Evolutionary conservation across 23 red algal species (phyloP).

Genomic region (Gracilaria caudata): DNA sequence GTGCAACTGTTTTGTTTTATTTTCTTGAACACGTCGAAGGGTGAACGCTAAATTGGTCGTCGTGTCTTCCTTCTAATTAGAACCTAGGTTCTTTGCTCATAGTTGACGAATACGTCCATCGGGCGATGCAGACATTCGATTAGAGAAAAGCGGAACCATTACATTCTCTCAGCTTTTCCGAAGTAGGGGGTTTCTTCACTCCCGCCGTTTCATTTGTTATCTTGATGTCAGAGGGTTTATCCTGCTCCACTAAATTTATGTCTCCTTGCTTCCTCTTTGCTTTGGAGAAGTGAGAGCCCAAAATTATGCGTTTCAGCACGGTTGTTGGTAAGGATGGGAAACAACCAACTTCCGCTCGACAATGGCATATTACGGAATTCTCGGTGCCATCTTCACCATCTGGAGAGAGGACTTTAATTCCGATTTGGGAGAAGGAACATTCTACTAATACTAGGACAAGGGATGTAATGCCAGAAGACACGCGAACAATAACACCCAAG

Average conservation of each 20-base stretch:
- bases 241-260: background rate
- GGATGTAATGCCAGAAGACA: background rate
- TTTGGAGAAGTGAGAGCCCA: background rate
- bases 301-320: constrained; percentile 3
- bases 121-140: background rate
- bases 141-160: background rate
- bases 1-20: no score
- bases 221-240: no score
- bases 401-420: background rate
- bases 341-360: background rate
- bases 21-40: background rate
- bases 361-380: background rate
- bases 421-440: background rate
- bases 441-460: background rate
- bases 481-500: background rate
- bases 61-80: constrained; percentile 6
- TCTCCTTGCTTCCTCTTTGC: background rate
- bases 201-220: background rate
- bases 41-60: background rate
- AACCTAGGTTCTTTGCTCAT: background rate
- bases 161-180: background rate
- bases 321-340: background rate
- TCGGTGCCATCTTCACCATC: background rate
- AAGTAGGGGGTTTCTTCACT: background rate
- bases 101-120: background rate